Conservation (phyloP, 768 basidiomycete species). For the Lactarius akahatsu region DNA sequence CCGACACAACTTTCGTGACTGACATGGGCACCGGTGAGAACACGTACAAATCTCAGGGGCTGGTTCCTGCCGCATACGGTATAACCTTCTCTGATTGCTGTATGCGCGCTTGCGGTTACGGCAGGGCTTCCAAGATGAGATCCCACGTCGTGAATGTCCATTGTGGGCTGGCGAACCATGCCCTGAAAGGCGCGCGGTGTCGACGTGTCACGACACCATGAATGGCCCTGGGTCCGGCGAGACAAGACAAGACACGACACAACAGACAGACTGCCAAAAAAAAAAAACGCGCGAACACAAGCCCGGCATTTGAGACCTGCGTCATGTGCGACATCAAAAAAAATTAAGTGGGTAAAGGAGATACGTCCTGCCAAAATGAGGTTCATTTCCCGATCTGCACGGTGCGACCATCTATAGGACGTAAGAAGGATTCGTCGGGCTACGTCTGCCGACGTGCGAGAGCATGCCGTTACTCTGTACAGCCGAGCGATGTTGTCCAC, state of each 20-base stretch:
- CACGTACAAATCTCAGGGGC: neutral
- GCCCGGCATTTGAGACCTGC: constrained; percentile 25
- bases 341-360: neutral
- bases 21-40: neutral
- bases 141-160: neutral
- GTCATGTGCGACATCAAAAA: constrained; percentile 32
- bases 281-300: constrained; percentile 27
- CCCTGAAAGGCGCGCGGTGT: neutral
- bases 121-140: neutral
- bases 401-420: constrained; percentile 15
- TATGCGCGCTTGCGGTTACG: constrained; percentile 9
- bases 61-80: neutral
- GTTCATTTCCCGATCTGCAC: constrained; percentile 29
- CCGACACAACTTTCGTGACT: constrained; percentile 1
- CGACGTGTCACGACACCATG: neutral
- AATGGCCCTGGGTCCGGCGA: neutral
- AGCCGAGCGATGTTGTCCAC: constrained; percentile 20
- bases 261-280: constrained; percentile 13
- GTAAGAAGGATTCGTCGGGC: constrained; percentile 1
- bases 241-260: neutral
- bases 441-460: constrained; percentile 18
- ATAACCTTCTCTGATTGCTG: constrained; percentile 4
- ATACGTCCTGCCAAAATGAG: constrained; percentile 24
- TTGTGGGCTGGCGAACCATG: neutral
- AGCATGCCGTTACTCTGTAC: constrained; percentile 7